phyloP scores from a whole-genome alignment of 179 eudicot species.

The Spinacia oleracea region DNA sequence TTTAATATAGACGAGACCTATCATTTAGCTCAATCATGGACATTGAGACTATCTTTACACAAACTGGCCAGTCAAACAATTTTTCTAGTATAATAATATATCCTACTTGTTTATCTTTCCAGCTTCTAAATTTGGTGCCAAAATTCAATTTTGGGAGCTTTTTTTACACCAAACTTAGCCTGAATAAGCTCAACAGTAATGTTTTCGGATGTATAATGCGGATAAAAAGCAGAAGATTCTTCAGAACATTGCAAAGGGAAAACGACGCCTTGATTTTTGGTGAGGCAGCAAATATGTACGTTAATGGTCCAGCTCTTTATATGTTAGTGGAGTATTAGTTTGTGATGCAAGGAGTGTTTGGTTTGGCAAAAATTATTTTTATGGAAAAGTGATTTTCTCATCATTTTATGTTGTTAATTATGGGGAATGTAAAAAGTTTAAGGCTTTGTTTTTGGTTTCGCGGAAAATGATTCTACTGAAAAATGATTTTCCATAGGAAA shows the following conservation, averaged over 20 bases:
- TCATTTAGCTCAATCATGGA: slow-evolving; percentile 2
- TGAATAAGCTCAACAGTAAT: neutral
- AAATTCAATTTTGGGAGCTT: neutral
- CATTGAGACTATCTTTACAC: neutral
- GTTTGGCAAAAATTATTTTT: no score
- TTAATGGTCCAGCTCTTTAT: no score
- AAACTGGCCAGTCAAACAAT: neutral
- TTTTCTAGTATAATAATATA: slow-evolving; percentile 6
- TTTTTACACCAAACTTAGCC: neutral
- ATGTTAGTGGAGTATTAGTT: no score
- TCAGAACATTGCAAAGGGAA: slow-evolving; percentile 13
- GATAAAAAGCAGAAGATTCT: slow-evolving; percentile 4
- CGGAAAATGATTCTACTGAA: no score
- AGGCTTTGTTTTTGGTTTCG: no score
- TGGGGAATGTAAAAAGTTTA: no score
- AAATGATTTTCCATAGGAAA: no score
- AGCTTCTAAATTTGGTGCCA: neutral
- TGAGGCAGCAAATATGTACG: neutral
- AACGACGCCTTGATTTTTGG: slow-evolving; percentile 21
- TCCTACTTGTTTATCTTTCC: slow-evolving; percentile 7
- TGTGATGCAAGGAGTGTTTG: no score
- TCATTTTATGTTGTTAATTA: no score
- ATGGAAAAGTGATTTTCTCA: no score
- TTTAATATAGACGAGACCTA: no score
- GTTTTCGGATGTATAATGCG: slow-evolving; percentile 6